Evolutionary conservation across 495 filamentous ascomycete genomes (phyloP).

Genomic region (Margaritispora aquatica): DNA sequence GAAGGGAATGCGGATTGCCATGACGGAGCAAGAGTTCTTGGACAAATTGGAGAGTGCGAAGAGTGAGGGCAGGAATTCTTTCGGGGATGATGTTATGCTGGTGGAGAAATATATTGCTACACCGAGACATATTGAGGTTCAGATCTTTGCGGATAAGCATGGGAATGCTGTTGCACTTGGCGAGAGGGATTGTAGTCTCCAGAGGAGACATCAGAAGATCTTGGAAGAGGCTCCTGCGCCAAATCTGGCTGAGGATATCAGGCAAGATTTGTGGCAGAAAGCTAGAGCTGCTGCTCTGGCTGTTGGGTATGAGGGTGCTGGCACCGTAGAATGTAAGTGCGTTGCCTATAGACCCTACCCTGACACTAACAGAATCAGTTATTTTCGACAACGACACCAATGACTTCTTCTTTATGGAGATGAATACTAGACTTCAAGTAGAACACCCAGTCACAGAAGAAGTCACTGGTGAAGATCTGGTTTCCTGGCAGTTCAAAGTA

Average conservation of each 20-base stretch:
- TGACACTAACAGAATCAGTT: conserved; percentile 7
- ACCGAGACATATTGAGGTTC: conserved; percentile 94
- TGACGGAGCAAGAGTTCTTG: conserved; percentile 66
- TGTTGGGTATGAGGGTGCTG: conserved; percentile 91
- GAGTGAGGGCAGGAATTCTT: conserved; percentile 83
- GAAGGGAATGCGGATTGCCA: conserved; percentile 97
- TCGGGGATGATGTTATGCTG: conserved; percentile 93
- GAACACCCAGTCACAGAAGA: conserved; percentile 98
- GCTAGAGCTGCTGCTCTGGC: conserved; percentile 83
- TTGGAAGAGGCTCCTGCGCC: conserved; percentile 95
- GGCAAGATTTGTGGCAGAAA: conserved; percentile 91
- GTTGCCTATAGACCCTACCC: too few relatives aligned
- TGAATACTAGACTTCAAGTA: conserved; percentile 96
- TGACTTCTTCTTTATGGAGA: conserved; percentile 99
- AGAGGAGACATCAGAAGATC: conserved; percentile 92
- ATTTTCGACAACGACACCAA: conserved; percentile 95
- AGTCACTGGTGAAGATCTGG: conserved; percentile 91
- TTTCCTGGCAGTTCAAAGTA: conserved; percentile 93
- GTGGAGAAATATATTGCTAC: conserved; percentile 96
- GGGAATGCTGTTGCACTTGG: conserved; percentile 81
- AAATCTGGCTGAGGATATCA: conserved; percentile 66
- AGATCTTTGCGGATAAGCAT: conserved; percentile 90
- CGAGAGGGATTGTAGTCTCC: conserved; percentile 82
- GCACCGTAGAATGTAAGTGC: conserved; percentile 74
- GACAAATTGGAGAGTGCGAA: conserved; percentile 81